phyloP scores from a whole-genome alignment of 1,284 basidiomycete species.

The Pseudozyma tsukubaensis region DNA sequence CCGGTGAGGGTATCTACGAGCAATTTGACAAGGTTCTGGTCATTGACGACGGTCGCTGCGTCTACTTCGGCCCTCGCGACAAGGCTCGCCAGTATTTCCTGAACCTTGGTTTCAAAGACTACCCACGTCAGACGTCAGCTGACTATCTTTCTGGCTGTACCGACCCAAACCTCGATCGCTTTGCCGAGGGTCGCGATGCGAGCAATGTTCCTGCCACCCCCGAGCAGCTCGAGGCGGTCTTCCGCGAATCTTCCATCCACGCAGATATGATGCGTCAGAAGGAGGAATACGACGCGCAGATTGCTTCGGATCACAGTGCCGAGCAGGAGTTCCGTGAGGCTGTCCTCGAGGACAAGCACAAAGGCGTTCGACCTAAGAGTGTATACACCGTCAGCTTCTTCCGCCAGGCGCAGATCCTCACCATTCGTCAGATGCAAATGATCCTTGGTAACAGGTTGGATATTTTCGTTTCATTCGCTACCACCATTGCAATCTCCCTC shows the following conservation, averaged over 20 bases:
- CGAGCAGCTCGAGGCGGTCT: too few relatives aligned
- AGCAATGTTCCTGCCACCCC: too few relatives aligned
- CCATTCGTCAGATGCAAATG: too few relatives aligned
- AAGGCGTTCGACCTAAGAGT: constrained; percentile 36
- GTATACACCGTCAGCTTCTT: constrained; percentile 38
- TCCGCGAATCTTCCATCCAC: too few relatives aligned
- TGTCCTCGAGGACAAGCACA: constrained; percentile 46
- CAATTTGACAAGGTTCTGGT: constrained; percentile 58
- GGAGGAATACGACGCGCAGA: constrained; percentile 24
- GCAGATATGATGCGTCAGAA: too few relatives aligned
- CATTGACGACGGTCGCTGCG: constrained; percentile 57
- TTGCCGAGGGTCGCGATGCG: too few relatives aligned
- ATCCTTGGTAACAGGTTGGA: constrained; percentile 8
- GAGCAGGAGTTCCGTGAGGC: constrained; percentile 40
- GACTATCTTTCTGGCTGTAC: constrained; percentile 76
- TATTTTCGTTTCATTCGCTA: constrained; percentile 55
- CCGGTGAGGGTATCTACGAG: constrained; percentile 56
- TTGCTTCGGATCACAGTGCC: constrained; percentile 33
- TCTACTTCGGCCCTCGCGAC: constrained; percentile 70
- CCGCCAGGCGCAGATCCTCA: background rate
- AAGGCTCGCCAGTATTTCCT: constrained; percentile 55
- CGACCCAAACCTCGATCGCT: constrained; percentile 74
- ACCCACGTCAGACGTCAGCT: constrained; percentile 53
- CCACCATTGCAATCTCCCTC: constrained; percentile 60
- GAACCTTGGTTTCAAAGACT: constrained; percentile 57